phyloP scores from a whole-genome alignment of 2,329 filamentous ascomycete species.

The Pseudofabraea citricarpa region DNA sequence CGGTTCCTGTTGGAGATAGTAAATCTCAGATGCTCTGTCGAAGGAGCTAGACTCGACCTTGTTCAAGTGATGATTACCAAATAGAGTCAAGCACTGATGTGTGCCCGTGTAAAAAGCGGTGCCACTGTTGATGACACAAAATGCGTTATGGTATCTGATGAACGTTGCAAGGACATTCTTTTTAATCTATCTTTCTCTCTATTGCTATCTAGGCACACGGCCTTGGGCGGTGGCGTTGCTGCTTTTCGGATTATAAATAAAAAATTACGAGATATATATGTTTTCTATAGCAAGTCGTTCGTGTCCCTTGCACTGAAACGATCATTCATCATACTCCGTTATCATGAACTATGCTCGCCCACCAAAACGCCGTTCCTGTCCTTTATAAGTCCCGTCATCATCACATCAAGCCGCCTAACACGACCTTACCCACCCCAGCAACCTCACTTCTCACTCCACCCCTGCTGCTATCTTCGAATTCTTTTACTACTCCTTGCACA shows the following conservation, averaged over 20 bases:
- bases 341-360: conserved; percentile 7
- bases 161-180: conserved; percentile 22
- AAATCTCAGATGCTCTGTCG: conserved; percentile 56
- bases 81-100: conserved; percentile 99
- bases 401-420: conserved; percentile 78
- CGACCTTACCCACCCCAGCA: conserved; percentile 79
- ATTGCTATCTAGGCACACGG: too few species aligned
- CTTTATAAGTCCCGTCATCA: not conserved
- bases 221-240: too few species aligned
- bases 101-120: conserved; percentile 33
- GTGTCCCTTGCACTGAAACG: too few species aligned
- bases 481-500: conserved; percentile 78
- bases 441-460: conserved; percentile 75
- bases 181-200: too few species aligned
- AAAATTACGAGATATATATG: too few species aligned
- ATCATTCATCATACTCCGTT: too few species aligned
- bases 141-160: conserved; percentile 48
- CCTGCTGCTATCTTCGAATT: conserved; percentile 87
- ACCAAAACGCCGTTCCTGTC: not conserved
- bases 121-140: conserved; percentile 39
- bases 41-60: conserved; percentile 57
- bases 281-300: too few species aligned
- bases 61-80: conserved; percentile 83
- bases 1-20: conserved; percentile 20
- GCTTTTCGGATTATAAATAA: too few species aligned